Evolutionary conservation across 2,329 filamentous ascomycete species (phyloP).

Genomic region (Sarocladium oryzae): DNA sequence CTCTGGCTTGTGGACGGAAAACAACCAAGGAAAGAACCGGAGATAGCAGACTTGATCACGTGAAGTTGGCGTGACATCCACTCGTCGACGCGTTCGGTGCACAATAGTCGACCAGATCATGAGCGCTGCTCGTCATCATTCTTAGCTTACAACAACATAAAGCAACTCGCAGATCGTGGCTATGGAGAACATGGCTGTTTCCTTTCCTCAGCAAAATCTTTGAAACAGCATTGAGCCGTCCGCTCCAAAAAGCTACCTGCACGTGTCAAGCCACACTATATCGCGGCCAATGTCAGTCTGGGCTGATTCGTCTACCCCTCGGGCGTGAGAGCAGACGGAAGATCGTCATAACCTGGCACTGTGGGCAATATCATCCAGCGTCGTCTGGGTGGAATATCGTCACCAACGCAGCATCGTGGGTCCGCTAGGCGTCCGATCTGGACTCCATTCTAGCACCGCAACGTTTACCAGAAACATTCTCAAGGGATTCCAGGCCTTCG

Average conservation of each 20-base stretch:
- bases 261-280: neutral
- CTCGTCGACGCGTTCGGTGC: too few species aligned
- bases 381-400: neutral
- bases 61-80: too few species aligned
- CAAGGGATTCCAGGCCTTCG: neutral
- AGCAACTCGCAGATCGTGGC: too few species aligned
- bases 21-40: too few species aligned
- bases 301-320: slow-evolving; percentile 2
- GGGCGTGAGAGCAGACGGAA: slow-evolving; percentile 6
- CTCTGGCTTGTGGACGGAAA: too few species aligned
- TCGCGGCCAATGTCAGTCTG: neutral
- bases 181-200: neutral
- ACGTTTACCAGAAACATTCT: neutral
- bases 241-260: neutral
- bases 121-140: too few species aligned
- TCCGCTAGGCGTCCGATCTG: slow-evolving; percentile 9
- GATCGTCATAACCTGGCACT: slow-evolving; percentile 4
- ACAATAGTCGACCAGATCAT: too few species aligned
- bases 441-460: neutral
- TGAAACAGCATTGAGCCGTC: neutral
- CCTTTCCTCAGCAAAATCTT: neutral
- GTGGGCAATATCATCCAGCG: neutral
- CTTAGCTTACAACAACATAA: too few species aligned
- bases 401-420: slow-evolving; percentile 3
- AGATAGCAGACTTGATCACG: too few species aligned